phyloP scores from a whole-genome alignment of 2,329 filamentous ascomycete species.

The Fusarium agapanthi region DNA sequence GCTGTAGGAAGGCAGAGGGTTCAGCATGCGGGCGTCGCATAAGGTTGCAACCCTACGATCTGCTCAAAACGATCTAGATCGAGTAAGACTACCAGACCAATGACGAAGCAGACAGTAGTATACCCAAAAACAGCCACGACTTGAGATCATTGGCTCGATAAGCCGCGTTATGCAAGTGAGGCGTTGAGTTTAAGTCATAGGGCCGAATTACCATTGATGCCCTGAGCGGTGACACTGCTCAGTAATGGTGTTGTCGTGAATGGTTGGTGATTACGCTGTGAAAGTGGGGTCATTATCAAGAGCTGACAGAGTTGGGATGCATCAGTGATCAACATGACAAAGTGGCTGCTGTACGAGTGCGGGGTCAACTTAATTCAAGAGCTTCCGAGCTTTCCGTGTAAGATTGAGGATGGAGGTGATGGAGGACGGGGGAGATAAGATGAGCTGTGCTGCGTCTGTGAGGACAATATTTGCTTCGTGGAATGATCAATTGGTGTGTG shows the following conservation, averaged over 20 bases:
- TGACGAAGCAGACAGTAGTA: not conserved
- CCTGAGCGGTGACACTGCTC: not conserved
- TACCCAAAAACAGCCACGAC: not conserved
- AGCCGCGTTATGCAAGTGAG: not conserved
- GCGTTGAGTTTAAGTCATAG: not conserved
- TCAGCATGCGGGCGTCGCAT: not conserved
- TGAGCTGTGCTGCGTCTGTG: not conserved
- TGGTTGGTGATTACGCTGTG: not conserved
- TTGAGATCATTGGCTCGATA: not conserved
- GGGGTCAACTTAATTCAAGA: not conserved
- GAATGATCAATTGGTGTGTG: not conserved
- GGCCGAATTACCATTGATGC: not conserved
- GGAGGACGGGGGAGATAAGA: not conserved
- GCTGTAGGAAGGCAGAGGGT: not conserved
- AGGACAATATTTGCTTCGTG: rapidly evolving
- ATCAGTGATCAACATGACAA: conserved; percentile 19
- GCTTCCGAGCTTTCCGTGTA: not conserved
- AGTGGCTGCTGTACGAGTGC: conserved; percentile 5
- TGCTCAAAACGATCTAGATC: not conserved
- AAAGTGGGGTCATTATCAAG: not conserved
- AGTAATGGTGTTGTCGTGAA: not conserved
- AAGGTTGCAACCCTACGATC: not conserved
- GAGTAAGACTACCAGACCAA: conserved; percentile 1
- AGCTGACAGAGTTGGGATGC: not conserved
- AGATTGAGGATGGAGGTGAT: not conserved